Base-by-base conservation (phyloP, 192 early-diverging fungal species). In the Coemansia erecta region DNA sequence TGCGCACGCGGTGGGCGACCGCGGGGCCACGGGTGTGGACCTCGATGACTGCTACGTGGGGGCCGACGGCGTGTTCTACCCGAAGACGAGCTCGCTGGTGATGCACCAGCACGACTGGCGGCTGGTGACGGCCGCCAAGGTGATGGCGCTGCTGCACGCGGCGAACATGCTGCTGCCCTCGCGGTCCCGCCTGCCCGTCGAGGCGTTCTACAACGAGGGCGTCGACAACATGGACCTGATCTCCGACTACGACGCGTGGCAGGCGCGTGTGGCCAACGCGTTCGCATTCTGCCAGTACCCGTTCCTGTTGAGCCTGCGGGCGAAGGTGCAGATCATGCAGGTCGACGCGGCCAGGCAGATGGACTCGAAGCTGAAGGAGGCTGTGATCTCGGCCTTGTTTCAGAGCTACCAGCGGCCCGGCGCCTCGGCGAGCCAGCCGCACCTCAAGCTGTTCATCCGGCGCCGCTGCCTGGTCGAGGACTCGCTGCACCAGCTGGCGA, bases 271-370 rank as follows among this genome's bases (percentile, higher is more conserved):
- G 0, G 44, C 71, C 0, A 69, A 63, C 0, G 63, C 69, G 11
- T 93, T 93, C 66, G 80, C 89, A 31, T 91, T 93, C 66, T 93
- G 91, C 44, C 89, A 90, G 58, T 93, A 91, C 56, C 90, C 91
- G 31, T 90, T 90, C 58, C 56, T 91, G 57, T 82, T 93, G 24
- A 89, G 85, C 17, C 85, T 90, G 66, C 77, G 81, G 9, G 84
- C 88, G 39, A 93, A 93, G 31, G 85, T 90, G 68, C 80, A 84
- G 51, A 89, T 92, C 24, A 86, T 92, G 80, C 86, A 87, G 33
- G 81, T 83, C 24, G 89, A 91, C 70, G 89, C 90, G 8, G 84
- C 85, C 42, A 81, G 87, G 18, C 86, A 88, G 57, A 90, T 89
- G 86, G 85, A 90, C 42, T 82, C 82, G 4, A 90, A 90, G 65